Base-by-base conservation (phyloP, 139 green algal genomes). In the Chlamydomonas applanata region DNA sequence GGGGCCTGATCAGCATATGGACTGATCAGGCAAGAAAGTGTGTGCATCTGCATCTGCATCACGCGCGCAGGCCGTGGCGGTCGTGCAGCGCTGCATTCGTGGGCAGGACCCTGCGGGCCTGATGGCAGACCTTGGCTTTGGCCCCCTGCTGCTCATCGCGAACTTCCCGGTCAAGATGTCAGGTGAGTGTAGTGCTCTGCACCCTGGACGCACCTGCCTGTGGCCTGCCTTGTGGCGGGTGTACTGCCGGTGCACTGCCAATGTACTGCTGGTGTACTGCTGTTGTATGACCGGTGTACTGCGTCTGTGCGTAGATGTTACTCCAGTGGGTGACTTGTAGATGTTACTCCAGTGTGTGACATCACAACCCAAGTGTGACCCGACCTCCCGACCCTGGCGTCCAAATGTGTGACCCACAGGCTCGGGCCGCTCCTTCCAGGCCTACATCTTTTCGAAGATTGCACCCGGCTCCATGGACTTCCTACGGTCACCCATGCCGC, bases 131-230 rank as follows among this genome's bases (percentile, higher is more conserved):
- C 66, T 91, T 32, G 91, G 90, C 40, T 98, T 98, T 88, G 91
- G 90, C 0, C 69, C 79, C 1, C 57, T 98, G 62, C 19, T 76
- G 44, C 86, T 98, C 1, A 84, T 95, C 35, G 75, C 74, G 33
- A 83, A 78, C 60, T 92, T 96, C 68, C n/a, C 81, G 0, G 93
- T 98, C 70, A 87, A 72, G 62, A 97, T 97, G 93, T 93, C 90
- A 56, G 92, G 91, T 94, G 68, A 7, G 25, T 63, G 56, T n/a
- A n/a, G n/a, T n/a, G n/a, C n/a, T n/a, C n/a, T n/a, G n/a, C n/a
- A n/a, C n/a, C n/a, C n/a, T n/a, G n/a, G n/a, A n/a, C n/a, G n/a
- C n/a, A n/a, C n/a, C n/a, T n/a, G n/a, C n/a, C n/a, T n/a, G n/a
- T n/a, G n/a, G n/a, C n/a, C n/a, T n/a, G n/a, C n/a, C n/a, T n/a